Evolutionary conservation across 2,329 filamentous ascomycete species (phyloP).

Genomic region (Remersonia thermophila): DNA sequence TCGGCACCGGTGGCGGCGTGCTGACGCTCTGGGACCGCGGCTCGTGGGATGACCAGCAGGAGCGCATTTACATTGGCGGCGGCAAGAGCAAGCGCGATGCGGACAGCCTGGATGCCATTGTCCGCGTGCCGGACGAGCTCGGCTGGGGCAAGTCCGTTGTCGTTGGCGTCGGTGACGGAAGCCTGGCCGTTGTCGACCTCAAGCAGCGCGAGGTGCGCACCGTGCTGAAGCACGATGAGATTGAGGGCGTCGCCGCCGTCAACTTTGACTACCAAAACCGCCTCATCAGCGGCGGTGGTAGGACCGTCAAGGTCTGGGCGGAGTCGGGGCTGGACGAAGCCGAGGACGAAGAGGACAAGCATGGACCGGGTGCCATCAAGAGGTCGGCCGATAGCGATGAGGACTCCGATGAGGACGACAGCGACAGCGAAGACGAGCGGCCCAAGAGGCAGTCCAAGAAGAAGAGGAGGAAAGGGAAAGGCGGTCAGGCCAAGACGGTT

Average conservation of each 20-base stretch:
- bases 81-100: constrained; percentile 41
- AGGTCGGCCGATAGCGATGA: constrained; percentile 35
- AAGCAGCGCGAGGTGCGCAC: constrained; percentile 58
- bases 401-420: constrained; percentile 32
- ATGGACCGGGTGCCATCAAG: constrained; percentile 31
- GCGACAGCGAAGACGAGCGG: constrained; percentile 28
- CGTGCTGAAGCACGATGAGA: constrained; percentile 65
- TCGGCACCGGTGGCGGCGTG: constrained; percentile 65
- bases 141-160: constrained; percentile 60
- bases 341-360: constrained; percentile 36
- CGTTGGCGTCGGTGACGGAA: constrained; percentile 72
- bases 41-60: constrained; percentile 89
- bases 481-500: constrained; percentile 11
- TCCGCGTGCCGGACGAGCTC: constrained; percentile 57
- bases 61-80: constrained; percentile 66
- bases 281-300: constrained; percentile 81
- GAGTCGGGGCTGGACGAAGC: constrained; percentile 39
- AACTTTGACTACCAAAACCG: constrained; percentile 76
- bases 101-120: constrained; percentile 72
- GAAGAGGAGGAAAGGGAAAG: constrained; percentile 24
- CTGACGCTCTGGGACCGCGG: constrained; percentile 90
- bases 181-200: constrained; percentile 64
- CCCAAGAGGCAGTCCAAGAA: constrained; percentile 18
- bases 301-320: constrained; percentile 83
- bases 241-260: constrained; percentile 72